Evolutionary conservation across 306 rosid genomes (phyloP), one percentile per base, ranked within the genome.

Genomic region (Quercus rubra): DNA sequence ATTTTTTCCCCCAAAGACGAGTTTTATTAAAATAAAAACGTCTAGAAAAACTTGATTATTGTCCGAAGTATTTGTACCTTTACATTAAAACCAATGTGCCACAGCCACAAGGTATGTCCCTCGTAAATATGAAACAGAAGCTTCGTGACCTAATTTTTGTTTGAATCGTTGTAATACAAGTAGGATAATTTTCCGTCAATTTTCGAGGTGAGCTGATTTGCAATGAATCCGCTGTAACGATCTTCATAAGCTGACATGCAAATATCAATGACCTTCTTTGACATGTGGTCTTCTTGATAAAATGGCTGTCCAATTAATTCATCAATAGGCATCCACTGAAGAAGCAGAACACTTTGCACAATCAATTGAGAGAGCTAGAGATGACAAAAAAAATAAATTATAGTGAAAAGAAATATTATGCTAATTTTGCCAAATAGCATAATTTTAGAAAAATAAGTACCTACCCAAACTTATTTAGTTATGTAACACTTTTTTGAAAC

Each of bases 301-400:
- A 78, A 78, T 33, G 70, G 74, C 12, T 83, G 86, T 66, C 56
- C 54, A 1, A 57, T 70, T 14, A 80, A 54, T 52, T 83, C 84
- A 17, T 78, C 83, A 9, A 83, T 17, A 18, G 74, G 55, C 87
- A 83, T 85, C 91, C 87, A 85, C 81, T 85, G 84, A 25, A 76
- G 8, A 43, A 1, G 55, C 56, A 10, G 20, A 7, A 1, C 18
- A 4, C 35, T 11, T 52, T 20, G 18, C 28, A 46, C 23, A 33
- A 43, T 35, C 74, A 21, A 25, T 8, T 20, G 10, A 21, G 35
- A 62, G 75, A n/a, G 63, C 17, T 54, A 28, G 33, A 3, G 13
- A 11, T 17, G 13, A 35, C 43, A 13, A 61, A 14, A 35, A 30
- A 31, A 21, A 28, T 15, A 77, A 21, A 62, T 7, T n/a, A 46